Evolutionary conservation across 2,329 filamentous ascomycete species (phyloP), one percentile per base, ranked within the genome.

Genomic region (Fusarium sp.): DNA sequence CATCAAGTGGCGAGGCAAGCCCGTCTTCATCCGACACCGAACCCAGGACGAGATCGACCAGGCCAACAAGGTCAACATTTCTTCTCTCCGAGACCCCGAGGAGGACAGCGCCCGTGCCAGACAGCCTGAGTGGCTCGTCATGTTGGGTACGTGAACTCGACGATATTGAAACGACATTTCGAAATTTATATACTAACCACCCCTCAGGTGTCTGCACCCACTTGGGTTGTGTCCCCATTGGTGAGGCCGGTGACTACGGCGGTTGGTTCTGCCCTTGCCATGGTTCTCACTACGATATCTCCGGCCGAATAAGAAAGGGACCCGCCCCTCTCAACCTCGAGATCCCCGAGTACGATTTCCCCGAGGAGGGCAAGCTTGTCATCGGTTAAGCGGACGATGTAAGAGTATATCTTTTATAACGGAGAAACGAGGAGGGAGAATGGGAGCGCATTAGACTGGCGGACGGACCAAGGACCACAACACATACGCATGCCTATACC

Each of bases 211-310:
- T 99, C 84, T 99, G 96, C 92, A 99, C 96, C 79, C 96, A 99
- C 85, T 87, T 99, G 80, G 96, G 96, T 85, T 99, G 96, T 89
- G 96, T 99, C 76, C 96, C 96, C 80, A 99, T 99, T 79, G 96
- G 97, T 79, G 96, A 99, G 87, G 94, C 96, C 73, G 96, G 96
- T 82, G 97, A 99, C 84, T 99, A 87, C 79, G 96, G 96, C 81
- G 96, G 96, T 81, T 99, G 96, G 96, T 99, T 99, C 92, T 99
- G 96, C 88, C 96, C 96, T 74, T 99, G 96, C 92, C 96, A 99
- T 90, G 96, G 96, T 83, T 98, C 94, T 76, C 96, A 99, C 88
- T 99, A 99, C 90, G 96, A 99, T 83, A 98, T 99, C 83, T 98
- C 94, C 72, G 96, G 96, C 82, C 94, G 96, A 84, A 93, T 97